phyloP scores from a whole-genome alignment of 2,329 filamentous ascomycete species.

The Xylaria sp. region DNA sequence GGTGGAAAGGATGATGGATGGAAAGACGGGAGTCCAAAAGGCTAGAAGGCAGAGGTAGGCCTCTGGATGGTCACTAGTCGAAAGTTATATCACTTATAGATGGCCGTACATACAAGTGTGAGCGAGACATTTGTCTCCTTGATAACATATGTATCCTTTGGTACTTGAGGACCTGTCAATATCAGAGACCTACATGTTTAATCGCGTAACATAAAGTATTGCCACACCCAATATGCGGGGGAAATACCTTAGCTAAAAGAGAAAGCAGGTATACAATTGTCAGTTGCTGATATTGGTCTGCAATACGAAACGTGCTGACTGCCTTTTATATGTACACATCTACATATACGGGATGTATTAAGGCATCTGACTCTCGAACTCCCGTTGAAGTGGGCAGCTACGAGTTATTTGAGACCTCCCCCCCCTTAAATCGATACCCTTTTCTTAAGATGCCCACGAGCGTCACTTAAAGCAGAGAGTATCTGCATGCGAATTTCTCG shows the following conservation, averaged over 20 bases:
- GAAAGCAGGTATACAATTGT: not conserved
- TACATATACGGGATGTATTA: conserved; percentile 10
- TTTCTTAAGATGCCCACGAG: not conserved
- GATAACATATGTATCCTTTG: conserved; percentile 2
- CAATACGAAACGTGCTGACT: conserved; percentile 1
- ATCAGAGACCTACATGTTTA: not conserved
- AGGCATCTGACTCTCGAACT: not conserved
- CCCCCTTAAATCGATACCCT: not conserved
- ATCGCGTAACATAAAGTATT: conserved; percentile 26
- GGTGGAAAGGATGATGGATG: conserved; percentile 4
- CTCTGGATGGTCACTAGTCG: not conserved
- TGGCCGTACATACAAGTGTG: not conserved
- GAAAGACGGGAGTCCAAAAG: not conserved
- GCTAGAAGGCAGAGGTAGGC: not conserved
- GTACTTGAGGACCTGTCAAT: not conserved
- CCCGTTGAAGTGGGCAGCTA: not conserved
- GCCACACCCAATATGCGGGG: conserved; percentile 1
- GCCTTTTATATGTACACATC: conserved; percentile 6
- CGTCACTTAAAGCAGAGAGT: not conserved
- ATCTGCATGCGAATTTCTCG: not conserved
- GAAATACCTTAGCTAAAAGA: not conserved
- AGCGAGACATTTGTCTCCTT: conserved; percentile 23
- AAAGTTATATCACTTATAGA: conserved; percentile 21
- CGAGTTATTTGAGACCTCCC: not conserved
- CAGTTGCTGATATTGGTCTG: not conserved